A percentile compares a stretch with the other conserved stretches of the same genome.
Evolutionary conservation across 75 land plant species (phyloP).

Genomic region (Sequoia sempervirens): DNA sequence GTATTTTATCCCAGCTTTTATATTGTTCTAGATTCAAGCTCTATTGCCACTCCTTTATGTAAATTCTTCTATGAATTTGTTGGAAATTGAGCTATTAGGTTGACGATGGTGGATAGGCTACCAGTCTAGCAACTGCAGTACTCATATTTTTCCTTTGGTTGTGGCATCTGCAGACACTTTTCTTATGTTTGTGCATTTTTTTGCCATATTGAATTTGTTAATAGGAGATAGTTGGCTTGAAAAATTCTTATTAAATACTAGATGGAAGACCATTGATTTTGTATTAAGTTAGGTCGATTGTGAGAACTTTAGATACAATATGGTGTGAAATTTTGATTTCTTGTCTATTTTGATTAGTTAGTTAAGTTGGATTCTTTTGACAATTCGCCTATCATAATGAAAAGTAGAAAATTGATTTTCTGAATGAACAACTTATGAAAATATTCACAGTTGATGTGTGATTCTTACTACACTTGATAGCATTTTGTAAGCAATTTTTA

Average conservation of each 20-base stretch:
- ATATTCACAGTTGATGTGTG: neutral
- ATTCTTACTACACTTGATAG: neutral
- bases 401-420: neutral
- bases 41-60: neutral
- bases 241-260: neutral
- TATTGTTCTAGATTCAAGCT: neutral
- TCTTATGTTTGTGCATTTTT: neutral
- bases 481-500: neutral
- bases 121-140: neutral
- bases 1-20: neutral
- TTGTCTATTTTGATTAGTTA: neutral
- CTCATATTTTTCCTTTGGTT: neutral
- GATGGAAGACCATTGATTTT: neutral
- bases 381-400: neutral
- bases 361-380: neutral
- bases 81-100: neutral
- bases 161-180: neutral
- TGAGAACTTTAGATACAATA: neutral
- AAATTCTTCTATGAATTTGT: neutral
- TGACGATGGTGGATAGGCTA: neutral
- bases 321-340: neutral
- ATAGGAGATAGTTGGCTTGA: neutral
- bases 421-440: neutral
- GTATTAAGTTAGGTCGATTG: neutral
- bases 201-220: neutral